These are phyloP conservation scores for Ciborinia camelliae DNA, from an alignment of 2,329 filamentous ascomycete species.

Conservation along the genomic window DNA sequence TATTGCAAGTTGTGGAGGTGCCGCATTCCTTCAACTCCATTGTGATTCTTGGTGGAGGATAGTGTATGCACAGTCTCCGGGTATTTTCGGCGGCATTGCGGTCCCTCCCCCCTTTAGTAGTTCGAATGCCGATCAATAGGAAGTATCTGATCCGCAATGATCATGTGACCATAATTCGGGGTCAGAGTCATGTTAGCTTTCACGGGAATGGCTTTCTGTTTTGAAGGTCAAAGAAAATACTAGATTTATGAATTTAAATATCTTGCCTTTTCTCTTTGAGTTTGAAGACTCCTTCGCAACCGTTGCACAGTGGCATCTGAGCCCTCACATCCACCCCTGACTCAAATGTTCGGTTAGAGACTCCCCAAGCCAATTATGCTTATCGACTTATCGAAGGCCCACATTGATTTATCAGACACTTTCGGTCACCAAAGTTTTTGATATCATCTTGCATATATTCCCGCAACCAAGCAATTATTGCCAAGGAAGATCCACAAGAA, in stretches of 20 bases:
- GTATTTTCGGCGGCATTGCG: slow-evolving; percentile 18
- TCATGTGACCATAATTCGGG: slow-evolving; percentile 8
- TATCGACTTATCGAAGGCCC: slow-evolving; percentile 9
- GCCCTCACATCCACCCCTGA: slow-evolving; percentile 4
- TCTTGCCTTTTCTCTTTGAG: no score
- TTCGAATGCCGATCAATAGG: background rate
- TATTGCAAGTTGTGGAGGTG: slow-evolving; percentile 8
- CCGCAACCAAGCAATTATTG: slow-evolving; percentile 6
- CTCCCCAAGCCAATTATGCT: slow-evolving; percentile 5
- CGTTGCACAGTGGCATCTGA: background rate
- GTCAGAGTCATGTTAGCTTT: background rate
- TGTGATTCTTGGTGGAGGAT: slow-evolving; percentile 10
- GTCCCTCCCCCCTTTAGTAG: slow-evolving; percentile 10
- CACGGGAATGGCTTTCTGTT: background rate
- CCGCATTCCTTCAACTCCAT: background rate
- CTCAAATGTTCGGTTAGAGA: background rate
- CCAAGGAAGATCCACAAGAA: slow-evolving; percentile 5
- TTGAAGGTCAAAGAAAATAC: background rate
- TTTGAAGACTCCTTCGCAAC: background rate
- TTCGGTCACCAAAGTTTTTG: slow-evolving; percentile 8
- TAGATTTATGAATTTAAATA: no score
- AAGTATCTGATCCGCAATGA: background rate
- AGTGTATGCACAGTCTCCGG: background rate
- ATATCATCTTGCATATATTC: slow-evolving; percentile 20
- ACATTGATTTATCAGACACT: slow-evolving; percentile 7